These are phyloP conservation scores for Cladobotryum protrusum DNA, from an alignment of 2,329 filamentous ascomycete species.

Conservation along the genomic window DNA sequence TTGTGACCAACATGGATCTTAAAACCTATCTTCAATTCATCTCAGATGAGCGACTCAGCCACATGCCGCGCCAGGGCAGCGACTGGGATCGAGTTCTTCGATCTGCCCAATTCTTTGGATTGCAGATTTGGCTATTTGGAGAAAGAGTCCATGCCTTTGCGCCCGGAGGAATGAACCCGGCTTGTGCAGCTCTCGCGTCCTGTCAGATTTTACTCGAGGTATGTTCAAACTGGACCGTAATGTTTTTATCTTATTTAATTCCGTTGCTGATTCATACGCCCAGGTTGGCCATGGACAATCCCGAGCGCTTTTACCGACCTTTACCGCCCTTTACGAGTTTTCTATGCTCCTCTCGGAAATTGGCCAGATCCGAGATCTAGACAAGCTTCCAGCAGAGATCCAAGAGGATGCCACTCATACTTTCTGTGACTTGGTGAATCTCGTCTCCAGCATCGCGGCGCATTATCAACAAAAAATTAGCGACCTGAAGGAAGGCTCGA, in stretches of 20 bases:
- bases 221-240: not conserved
- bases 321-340: constrained; percentile 33
- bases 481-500: constrained; percentile 19
- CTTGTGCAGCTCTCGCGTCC: constrained; percentile 30
- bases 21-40: constrained; percentile 29
- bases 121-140: constrained; percentile 33
- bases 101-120: constrained; percentile 35
- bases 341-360: constrained; percentile 31
- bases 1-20: not conserved
- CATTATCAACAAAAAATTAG: constrained; percentile 31
- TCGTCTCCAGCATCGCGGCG: constrained; percentile 28
- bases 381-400: constrained; percentile 24
- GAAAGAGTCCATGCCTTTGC: constrained; percentile 24
- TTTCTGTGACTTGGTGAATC: constrained; percentile 29
- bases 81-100: constrained; percentile 36
- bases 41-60: constrained; percentile 32
- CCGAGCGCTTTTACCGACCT: constrained; percentile 32
- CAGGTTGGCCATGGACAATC: constrained; percentile 34
- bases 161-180: constrained; percentile 14
- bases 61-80: constrained; percentile 35
- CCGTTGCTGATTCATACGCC: not conserved
- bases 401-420: constrained; percentile 27
- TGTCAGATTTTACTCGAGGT: constrained; percentile 35
- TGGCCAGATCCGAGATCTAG: constrained; percentile 31
- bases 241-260: no score